Evolutionary conservation across 371 early-diverging fungal genomes (phyloP).

Genomic region (Globomyces sp.): DNA sequence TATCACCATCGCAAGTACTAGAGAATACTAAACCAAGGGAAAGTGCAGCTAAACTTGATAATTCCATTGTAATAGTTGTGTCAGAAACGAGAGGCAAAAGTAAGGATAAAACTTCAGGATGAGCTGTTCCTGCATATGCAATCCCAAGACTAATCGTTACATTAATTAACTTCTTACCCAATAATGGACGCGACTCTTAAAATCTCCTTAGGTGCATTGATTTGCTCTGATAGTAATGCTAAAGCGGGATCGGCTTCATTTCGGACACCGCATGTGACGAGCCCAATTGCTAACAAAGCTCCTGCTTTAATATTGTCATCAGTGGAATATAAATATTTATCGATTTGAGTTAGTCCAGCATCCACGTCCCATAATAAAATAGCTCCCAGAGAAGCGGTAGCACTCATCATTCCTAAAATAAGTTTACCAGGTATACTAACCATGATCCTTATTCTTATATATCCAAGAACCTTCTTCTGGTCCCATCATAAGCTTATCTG

Average conservation of each 20-base stretch:
- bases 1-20: conserved; percentile 89
- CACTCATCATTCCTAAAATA: conserved; percentile 71
- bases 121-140: conserved; percentile 91
- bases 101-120: conserved; percentile 79
- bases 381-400: conserved; percentile 91
- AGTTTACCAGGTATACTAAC: not conserved
- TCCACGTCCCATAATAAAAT: conserved; percentile 95
- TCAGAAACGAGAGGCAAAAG: conserved; percentile 84
- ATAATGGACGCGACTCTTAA: conserved; percentile 63
- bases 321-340: conserved; percentile 85
- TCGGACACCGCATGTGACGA: conserved; percentile 84
- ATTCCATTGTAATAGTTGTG: conserved; percentile 80
- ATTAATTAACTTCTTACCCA: conserved; percentile 50
- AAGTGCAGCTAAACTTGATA: conserved; percentile 85
- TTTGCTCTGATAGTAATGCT: conserved; percentile 84
- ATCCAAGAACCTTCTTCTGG: conserved; percentile 85
- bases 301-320: conserved; percentile 96
- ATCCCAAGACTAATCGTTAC: conserved; percentile 71
- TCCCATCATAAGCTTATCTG: conserved; percentile 86
- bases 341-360: conserved; percentile 82
- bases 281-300: conserved; percentile 90
- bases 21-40: conserved; percentile 90
- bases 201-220: conserved; percentile 57
- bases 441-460: conserved; percentile 95
- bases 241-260: conserved; percentile 92